Evolutionary conservation across 768 basidiomycete genomes (phyloP).

Genomic region (Phylloporus sp.): DNA sequence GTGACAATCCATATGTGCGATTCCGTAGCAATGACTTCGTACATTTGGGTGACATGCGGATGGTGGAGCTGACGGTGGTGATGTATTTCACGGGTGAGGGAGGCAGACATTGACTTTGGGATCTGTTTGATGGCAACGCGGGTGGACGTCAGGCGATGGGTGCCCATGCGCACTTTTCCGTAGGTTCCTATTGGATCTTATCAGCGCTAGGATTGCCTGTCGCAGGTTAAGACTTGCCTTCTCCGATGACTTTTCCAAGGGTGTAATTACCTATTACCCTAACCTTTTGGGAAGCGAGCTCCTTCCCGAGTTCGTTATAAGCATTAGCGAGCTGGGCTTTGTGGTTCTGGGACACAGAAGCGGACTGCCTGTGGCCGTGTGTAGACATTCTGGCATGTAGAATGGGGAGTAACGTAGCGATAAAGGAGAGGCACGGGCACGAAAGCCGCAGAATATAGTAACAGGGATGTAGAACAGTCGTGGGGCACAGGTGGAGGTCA

Average conservation of each 20-base stretch:
- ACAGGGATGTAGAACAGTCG: slow-evolving; percentile 9
- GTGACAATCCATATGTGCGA: slow-evolving; percentile 94
- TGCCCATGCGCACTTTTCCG: slow-evolving; percentile 92
- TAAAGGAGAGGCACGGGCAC: slow-evolving; percentile 37
- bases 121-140: slow-evolving; percentile 98
- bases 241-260: slow-evolving; percentile 89
- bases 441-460: slow-evolving; percentile 26
- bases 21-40: slow-evolving; percentile 98
- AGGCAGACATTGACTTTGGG: slow-evolving; percentile 87
- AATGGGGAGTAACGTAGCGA: slow-evolving; percentile 23
- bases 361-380: slow-evolving; percentile 57
- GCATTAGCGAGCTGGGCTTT: slow-evolving; percentile 90
- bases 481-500: slow-evolving; percentile 9
- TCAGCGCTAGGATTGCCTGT: slow-evolving; percentile 14
- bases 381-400: slow-evolving; percentile 42
- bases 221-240: slow-evolving; percentile 55
- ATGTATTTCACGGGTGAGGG: slow-evolving; percentile 95
- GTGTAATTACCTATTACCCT: slow-evolving; percentile 95
- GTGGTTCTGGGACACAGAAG: slow-evolving; percentile 67
- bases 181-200: slow-evolving; percentile 68
- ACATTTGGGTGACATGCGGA: slow-evolving; percentile 91
- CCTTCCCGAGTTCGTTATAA: slow-evolving; percentile 96
- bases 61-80: slow-evolving; percentile 97
- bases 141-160: slow-evolving; percentile 86
- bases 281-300: slow-evolving; percentile 86